phyloP scores from a whole-genome alignment of 176 grass and related monocot genomes.

The Secale cereale region DNA sequence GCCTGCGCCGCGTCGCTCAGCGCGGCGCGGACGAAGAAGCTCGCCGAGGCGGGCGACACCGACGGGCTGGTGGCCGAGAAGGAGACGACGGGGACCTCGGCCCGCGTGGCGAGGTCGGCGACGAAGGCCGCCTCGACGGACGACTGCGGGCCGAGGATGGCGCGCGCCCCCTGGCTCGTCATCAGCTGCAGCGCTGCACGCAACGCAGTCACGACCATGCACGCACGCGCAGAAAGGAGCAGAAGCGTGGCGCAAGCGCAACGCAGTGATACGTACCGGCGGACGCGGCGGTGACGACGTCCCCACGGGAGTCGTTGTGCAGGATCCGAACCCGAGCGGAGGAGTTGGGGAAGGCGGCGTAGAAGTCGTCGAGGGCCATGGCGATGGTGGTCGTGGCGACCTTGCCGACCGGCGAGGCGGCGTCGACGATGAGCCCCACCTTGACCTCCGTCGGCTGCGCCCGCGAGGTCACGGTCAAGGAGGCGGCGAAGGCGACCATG shows the following conservation, averaged over 20 bases:
- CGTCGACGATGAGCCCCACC: slow-evolving; percentile 63
- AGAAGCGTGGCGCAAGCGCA: too few relatives aligned
- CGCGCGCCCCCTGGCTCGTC: slow-evolving; percentile 33
- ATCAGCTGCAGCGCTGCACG: slow-evolving; percentile 55
- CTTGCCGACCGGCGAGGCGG: slow-evolving; percentile 36
- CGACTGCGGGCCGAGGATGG: slow-evolving; percentile 60
- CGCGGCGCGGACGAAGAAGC: slow-evolving; percentile 57
- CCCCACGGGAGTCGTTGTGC: slow-evolving; percentile 32
- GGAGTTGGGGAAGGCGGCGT: slow-evolving; percentile 33
- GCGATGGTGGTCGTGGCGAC: slow-evolving; percentile 35
- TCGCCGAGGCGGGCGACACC: slow-evolving; percentile 12
- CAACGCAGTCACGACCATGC: background rate
- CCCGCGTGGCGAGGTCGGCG: slow-evolving; percentile 36
- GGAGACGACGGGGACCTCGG: slow-evolving; percentile 50
- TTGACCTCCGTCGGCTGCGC: slow-evolving; percentile 20
- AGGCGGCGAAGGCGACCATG: background rate
- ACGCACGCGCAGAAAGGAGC: background rate
- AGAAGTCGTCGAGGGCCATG: slow-evolving; percentile 69
- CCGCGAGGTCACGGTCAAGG: background rate
- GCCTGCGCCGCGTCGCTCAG: slow-evolving; percentile 35
- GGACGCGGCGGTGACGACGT: slow-evolving; percentile 60
- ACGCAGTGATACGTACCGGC: slow-evolving; percentile 40
- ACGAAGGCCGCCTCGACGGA: slow-evolving; percentile 56
- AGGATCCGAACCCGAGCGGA: slow-evolving; percentile 22
- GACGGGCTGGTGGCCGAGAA: slow-evolving; percentile 76